phyloP scores from a whole-genome alignment of 176 grass and related monocot genomes.

The Juncus effusus region DNA sequence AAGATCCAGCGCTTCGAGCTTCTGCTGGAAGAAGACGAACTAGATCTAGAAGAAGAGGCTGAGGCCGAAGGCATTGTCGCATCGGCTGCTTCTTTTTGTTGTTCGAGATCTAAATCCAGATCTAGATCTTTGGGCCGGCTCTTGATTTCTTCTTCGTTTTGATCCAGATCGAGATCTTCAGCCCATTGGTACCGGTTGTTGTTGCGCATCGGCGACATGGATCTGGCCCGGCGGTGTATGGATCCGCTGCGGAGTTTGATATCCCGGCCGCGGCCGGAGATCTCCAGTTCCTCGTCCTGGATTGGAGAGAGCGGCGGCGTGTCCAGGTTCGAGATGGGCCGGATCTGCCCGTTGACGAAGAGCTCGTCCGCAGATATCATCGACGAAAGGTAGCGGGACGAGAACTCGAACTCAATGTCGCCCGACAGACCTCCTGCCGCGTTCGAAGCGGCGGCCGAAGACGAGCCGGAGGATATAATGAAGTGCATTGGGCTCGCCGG shows the following conservation, averaged over 20 bases:
- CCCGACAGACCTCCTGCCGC: conserved; percentile 6
- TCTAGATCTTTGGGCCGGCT: conserved; percentile 22
- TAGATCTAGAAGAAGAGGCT: conserved; percentile 53
- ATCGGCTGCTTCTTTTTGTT: background rate
- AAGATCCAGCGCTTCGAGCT: conserved; percentile 78
- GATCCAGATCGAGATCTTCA: conserved; percentile 17
- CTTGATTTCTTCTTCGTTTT: conserved; percentile 14
- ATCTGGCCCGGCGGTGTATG: conserved; percentile 70
- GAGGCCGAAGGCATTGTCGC: conserved; percentile 37
- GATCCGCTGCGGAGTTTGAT: conserved; percentile 55
- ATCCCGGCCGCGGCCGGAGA: conserved; percentile 37
- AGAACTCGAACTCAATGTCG: conserved; percentile 75
- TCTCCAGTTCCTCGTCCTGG: conserved; percentile 40
- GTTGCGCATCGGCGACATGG: conserved; percentile 81
- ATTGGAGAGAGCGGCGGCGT: conserved; percentile 51
- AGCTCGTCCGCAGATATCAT: conserved; percentile 97
- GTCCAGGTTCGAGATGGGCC: conserved; percentile 64
- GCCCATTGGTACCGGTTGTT: conserved; percentile 56
- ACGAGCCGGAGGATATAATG: conserved; percentile 49
- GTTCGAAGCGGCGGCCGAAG: conserved; percentile 5
- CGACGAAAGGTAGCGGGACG: conserved; percentile 36
- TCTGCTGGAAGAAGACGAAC: conserved; percentile 39
- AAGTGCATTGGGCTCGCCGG: conserved; percentile 96
- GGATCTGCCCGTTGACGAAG: conserved; percentile 95
- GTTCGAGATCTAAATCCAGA: conserved; percentile 24